Percentiles rank a stretch among this genome's conserved stretches.
phyloP scores from a whole-genome alignment of 768 basidiomycete species.

The Boletus pseudopeckii region DNA sequence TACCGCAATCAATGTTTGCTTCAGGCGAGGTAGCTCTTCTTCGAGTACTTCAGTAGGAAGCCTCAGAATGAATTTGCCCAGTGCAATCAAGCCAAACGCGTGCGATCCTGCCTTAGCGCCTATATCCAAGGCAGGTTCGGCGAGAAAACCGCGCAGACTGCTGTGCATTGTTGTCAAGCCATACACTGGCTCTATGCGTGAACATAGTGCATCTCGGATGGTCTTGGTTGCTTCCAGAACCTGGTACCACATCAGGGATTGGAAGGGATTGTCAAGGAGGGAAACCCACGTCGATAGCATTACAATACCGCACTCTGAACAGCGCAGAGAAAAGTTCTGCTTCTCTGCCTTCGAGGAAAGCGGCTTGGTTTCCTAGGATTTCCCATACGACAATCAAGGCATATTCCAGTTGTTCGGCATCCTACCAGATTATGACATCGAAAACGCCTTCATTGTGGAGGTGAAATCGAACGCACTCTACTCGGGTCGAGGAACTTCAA shows the following conservation, averaged over 20 bases:
- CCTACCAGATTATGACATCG: slow-evolving; percentile 36
- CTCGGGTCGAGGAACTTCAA: slow-evolving; percentile 57
- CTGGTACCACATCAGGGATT: slow-evolving; percentile 35
- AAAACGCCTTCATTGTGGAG: not conserved
- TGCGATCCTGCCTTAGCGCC: slow-evolving; percentile 63
- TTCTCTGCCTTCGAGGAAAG: slow-evolving; percentile 76
- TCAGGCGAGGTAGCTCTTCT: slow-evolving; percentile 79
- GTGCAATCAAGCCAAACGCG: slow-evolving; percentile 79
- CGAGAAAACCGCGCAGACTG: slow-evolving; percentile 61
- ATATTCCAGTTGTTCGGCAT: slow-evolving; percentile 65
- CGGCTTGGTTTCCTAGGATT: slow-evolving; percentile 69
- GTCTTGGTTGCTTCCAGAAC: slow-evolving; percentile 80
- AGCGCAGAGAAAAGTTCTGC: slow-evolving; percentile 70
- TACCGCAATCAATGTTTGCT: slow-evolving; percentile 66
- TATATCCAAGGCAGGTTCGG: slow-evolving; percentile 46
- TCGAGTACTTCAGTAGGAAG: slow-evolving; percentile 82
- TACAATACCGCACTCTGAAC: slow-evolving; percentile 69
- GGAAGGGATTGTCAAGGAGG: not conserved
- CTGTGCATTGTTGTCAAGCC: slow-evolving; percentile 82
- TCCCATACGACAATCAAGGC: slow-evolving; percentile 84
- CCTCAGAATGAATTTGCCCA: slow-evolving; percentile 79
- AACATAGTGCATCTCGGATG: slow-evolving; percentile 71
- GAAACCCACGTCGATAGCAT: slow-evolving; percentile 59
- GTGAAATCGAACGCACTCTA: slow-evolving; percentile 45
- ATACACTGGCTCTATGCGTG: slow-evolving; percentile 77